Conservation (phyloP, 2,329 filamentous ascomycete species). For the Pseudocercospora fuligena region DNA sequence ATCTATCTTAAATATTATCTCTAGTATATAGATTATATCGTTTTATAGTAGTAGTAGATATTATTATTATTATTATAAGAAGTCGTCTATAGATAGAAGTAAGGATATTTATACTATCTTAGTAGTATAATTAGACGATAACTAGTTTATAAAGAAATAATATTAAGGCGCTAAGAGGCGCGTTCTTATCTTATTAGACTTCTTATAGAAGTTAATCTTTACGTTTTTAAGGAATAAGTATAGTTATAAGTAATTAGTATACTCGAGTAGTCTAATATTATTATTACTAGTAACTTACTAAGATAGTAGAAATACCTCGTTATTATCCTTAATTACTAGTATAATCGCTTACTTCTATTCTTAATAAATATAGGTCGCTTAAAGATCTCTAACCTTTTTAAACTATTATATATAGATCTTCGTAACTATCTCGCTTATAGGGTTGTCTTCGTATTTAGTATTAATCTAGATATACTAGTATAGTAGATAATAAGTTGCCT, state of each 20-base stretch:
- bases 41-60: background rate
- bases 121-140: background rate
- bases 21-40: background rate
- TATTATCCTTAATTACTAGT: background rate
- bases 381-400: background rate
- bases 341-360: background rate
- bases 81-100: background rate
- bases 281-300: background rate
- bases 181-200: background rate
- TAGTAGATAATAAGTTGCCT: background rate
- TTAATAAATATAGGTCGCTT: background rate
- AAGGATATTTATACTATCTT: background rate
- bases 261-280: background rate
- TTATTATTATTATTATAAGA: background rate
- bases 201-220: background rate
- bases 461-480: background rate
- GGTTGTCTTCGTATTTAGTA: background rate
- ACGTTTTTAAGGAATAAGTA: background rate
- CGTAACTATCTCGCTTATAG: background rate
- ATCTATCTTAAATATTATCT: background rate
- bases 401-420: background rate
- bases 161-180: background rate
- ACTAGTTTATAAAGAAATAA: background rate
- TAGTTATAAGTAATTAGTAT: background rate
- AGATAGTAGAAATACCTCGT: background rate